Evolutionary conservation across 805 yeast genomes (phyloP).

Genomic region (Teunomyces funiuensis): DNA sequence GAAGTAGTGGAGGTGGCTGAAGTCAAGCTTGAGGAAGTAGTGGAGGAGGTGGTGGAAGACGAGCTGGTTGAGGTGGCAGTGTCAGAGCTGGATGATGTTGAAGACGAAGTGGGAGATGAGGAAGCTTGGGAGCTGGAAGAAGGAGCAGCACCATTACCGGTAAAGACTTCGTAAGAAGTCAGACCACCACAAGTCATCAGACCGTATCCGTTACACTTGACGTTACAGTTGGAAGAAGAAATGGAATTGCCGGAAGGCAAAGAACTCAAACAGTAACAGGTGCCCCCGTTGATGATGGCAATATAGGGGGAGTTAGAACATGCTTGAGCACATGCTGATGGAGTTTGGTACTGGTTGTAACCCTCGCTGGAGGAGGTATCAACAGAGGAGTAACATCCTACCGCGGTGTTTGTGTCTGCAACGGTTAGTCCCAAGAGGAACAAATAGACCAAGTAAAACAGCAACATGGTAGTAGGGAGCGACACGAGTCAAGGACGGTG

Average conservation of each 20-base stretch:
- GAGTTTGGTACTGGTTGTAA: slow-evolving; percentile 26
- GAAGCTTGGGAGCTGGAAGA: slow-evolving; percentile 8
- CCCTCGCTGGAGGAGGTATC: slow-evolving; percentile 14
- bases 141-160: slow-evolving; percentile 21
- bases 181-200: slow-evolving; percentile 39
- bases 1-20: neutral
- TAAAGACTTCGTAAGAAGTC: slow-evolving; percentile 29
- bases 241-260: slow-evolving; percentile 26
- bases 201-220: slow-evolving; percentile 36
- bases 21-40: slow-evolving; percentile 4
- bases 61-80: neutral
- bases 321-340: slow-evolving; percentile 25
- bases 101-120: slow-evolving; percentile 7
- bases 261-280: slow-evolving; percentile 38
- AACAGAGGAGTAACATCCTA: slow-evolving; percentile 2
- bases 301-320: slow-evolving; percentile 38
- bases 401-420: neutral
- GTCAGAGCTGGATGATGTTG: slow-evolving; percentile 15
- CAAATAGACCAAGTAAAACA: slow-evolving; percentile 26
- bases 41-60: slow-evolving; percentile 1
- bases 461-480: slow-evolving; percentile 25
- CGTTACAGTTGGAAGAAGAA: slow-evolving; percentile 23
- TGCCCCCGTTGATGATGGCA: slow-evolving; percentile 36
- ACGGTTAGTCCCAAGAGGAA: slow-evolving; percentile 5
- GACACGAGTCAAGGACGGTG: neutral